Evolutionary conservation across 768 basidiomycete genomes (phyloP).

Genomic region (Suillus paluster): DNA sequence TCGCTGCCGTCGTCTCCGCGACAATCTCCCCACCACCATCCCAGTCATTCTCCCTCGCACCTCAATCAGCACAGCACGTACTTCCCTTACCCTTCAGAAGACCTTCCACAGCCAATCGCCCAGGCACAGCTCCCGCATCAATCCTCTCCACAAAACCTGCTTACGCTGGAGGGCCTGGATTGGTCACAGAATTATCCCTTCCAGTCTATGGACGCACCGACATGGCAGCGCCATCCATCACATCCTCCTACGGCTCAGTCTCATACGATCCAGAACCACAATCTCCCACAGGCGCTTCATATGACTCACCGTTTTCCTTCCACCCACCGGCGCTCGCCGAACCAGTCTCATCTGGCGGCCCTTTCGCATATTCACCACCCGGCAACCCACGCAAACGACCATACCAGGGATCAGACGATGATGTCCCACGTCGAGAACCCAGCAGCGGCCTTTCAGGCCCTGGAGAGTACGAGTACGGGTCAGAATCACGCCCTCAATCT

Average conservation of each 20-base stretch:
- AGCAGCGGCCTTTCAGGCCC: slow-evolving; percentile 31
- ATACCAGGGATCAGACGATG: slow-evolving; percentile 52
- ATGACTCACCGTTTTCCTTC: slow-evolving; percentile 82
- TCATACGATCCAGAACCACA: slow-evolving; percentile 29
- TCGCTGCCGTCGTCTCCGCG: slow-evolving; percentile 79
- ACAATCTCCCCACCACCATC: slow-evolving; percentile 55
- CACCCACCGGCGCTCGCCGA: slow-evolving; percentile 62
- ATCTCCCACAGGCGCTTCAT: slow-evolving; percentile 27
- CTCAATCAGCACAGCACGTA: slow-evolving; percentile 51
- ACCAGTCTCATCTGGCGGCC: slow-evolving; percentile 30
- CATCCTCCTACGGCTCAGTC: slow-evolving; percentile 28
- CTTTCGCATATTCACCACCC: slow-evolving; percentile 38
- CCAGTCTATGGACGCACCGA: slow-evolving; percentile 44
- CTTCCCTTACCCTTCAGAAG: slow-evolving; percentile 61
- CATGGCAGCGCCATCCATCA: slow-evolving; percentile 40
- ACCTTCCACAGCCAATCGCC: slow-evolving; percentile 64
- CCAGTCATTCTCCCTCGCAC: slow-evolving; percentile 42
- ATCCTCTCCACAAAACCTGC: slow-evolving; percentile 49
- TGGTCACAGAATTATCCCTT: slow-evolving; percentile 52
- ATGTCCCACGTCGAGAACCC: slow-evolving; percentile 45
- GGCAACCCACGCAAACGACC: slow-evolving; percentile 65
- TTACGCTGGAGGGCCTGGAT: slow-evolving; percentile 54
- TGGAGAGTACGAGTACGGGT: slow-evolving; percentile 66
- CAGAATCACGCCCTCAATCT: slow-evolving; percentile 78
- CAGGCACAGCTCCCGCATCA: slow-evolving; percentile 73